A percentile compares a stretch with the other conserved stretches of the same genome.
Conservation (phyloP, 148 eudicot species). For the Salicornia ramosissima region DNA sequence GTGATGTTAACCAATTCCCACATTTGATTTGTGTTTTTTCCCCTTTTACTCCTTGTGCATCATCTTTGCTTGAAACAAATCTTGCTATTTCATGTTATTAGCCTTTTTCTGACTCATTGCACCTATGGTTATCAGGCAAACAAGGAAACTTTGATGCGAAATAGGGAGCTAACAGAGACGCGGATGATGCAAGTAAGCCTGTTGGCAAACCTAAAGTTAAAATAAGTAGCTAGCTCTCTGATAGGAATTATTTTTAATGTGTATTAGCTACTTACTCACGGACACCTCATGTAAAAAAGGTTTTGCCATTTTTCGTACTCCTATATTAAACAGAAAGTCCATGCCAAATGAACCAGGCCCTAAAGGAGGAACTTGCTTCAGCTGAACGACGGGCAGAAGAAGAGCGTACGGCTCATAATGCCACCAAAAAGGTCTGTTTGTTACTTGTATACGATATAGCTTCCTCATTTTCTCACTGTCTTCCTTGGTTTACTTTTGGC, state of each 20-base stretch:
- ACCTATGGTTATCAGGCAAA: conserved; percentile 56
- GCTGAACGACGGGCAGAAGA: conserved; percentile 94
- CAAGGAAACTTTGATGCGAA: conserved; percentile 92
- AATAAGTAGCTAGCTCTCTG: conserved; percentile 2
- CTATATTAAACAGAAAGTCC: background rate
- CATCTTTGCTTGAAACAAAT: conserved; percentile 4
- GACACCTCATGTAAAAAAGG: background rate
- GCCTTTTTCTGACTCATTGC: conserved; percentile 4
- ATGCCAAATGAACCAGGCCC: conserved; percentile 50
- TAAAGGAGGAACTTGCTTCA: conserved; percentile 84
- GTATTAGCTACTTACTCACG: background rate
- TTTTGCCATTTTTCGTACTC: background rate
- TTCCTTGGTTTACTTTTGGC: conserved; percentile 6
- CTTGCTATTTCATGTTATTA: background rate
- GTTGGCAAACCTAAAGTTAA: conserved; percentile 1
- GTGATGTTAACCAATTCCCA: background rate
- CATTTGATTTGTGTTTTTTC: background rate
- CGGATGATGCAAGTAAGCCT: conserved; percentile 97
- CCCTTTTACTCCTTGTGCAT: background rate
- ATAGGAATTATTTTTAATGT: background rate
- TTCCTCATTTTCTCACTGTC: background rate
- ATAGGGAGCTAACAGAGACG: conserved; percentile 90
- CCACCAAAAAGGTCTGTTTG: conserved; percentile 71
- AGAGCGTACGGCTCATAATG: conserved; percentile 90
- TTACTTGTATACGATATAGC: conserved; percentile 1